Evolutionary conservation across 83 land plant species (phyloP), one percentile per base, ranked within the genome.

Genomic region (Diphasiastrum complanatum): DNA sequence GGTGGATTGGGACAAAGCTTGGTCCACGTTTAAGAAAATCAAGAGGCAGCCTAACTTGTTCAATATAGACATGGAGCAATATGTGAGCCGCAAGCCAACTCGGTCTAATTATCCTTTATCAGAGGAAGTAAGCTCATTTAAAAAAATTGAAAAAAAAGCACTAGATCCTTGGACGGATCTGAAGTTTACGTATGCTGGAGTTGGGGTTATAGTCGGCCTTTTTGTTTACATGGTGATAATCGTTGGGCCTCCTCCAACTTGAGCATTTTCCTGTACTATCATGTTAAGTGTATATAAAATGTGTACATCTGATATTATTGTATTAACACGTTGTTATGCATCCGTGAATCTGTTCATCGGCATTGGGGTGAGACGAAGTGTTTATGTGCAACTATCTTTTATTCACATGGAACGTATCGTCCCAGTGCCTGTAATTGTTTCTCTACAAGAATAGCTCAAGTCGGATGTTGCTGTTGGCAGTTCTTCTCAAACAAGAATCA

Each of bases 1-100:
- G 11, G 74, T 81, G 26, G 98, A 88, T 57, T 92, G 98, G 96
- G 98, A 88, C 74, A 88, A 83, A 64, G 95, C 95, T 5, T 92
- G 98, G 96, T 59, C 87, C 16, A 78, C 38, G 56, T 92, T 78
- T 64, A 79, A 48, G 41, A 85, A 78, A 55, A 68, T 61, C 58
- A 79, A 77, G 20, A 60, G 64, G 5, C 81, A 78, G 66, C 78
- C 71, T 48, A 30, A 63, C 1, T 25, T 79, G 25, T 81, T 82
- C 61, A 47, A 74, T 45, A 73, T 92, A 58, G 70, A 74, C 33
- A 83, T 85, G 64, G 74, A 92, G 71, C 80, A 92, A 65, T 92
- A 92, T 58, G 98, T 92, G 48, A 85, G 45, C 69, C 79, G 98
- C 77, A 78, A 80, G 53, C 98, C 91, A 12, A 66, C 68, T 48